phyloP scores from a whole-genome alignment of 2,329 filamentous ascomycete species.

The Chaetomiaceae sp. region DNA sequence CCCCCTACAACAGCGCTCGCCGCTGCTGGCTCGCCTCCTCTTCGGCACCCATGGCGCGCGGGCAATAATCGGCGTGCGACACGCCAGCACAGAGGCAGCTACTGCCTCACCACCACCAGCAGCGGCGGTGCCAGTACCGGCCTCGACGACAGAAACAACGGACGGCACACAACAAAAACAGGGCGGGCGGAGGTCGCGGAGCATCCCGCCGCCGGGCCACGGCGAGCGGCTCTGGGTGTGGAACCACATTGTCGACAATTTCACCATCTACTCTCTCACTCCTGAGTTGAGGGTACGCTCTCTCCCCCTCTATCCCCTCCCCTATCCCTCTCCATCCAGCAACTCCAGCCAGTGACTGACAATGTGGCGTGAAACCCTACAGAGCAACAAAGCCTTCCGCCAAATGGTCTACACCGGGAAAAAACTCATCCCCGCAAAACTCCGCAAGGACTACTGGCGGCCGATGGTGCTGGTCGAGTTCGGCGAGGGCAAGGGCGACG shows the following conservation, averaged over 20 bases:
- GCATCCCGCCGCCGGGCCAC: constrained; percentile 35
- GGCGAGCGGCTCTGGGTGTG: constrained; percentile 57
- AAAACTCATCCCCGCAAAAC: constrained; percentile 57
- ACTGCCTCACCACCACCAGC: neutral
- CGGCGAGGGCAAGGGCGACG: constrained; percentile 44
- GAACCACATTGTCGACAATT: constrained; percentile 45
- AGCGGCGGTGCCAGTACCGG: neutral
- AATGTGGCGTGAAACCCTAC: neutral
- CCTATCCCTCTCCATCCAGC: neutral
- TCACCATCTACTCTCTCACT: constrained; percentile 49
- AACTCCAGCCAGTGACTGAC: neutral
- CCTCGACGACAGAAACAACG: neutral
- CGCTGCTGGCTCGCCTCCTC: constrained; percentile 4
- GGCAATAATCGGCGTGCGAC: constrained; percentile 1
- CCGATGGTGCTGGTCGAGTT: constrained; percentile 59
- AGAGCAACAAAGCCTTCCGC: constrained; percentile 29
- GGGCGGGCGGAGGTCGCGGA: neutral
- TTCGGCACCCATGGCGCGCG: constrained; percentile 2
- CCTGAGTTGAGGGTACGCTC: constrained; percentile 19
- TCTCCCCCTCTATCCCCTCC: neutral
- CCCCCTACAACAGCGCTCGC: constrained; percentile 11
- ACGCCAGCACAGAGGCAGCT: constrained; percentile 9
- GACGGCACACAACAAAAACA: neutral
- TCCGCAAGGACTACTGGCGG: constrained; percentile 65
- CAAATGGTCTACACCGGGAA: constrained; percentile 61